phyloP scores from a whole-genome alignment of 2,329 filamentous ascomycete genomes.

The Lasiodiplodia theobromae region DNA sequence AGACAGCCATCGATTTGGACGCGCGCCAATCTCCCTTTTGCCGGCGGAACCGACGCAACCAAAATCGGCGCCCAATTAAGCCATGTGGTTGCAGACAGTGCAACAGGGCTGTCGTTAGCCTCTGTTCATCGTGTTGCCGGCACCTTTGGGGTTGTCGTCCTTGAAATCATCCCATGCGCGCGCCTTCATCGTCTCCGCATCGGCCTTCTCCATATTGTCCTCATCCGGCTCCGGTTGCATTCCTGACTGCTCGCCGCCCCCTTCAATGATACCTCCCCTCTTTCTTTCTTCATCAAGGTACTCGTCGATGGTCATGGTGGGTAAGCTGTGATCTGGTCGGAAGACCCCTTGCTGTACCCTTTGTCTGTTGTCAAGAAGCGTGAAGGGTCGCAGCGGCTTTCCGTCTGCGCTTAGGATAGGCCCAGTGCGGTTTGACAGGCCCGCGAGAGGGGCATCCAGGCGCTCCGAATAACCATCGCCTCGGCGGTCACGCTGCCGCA shows the following conservation, averaged over 20 bases:
- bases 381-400: constrained; percentile 90
- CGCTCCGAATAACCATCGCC: constrained; percentile 72
- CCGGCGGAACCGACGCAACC: background rate
- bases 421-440: constrained; percentile 56
- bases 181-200: constrained; percentile 91
- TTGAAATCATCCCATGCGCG: constrained; percentile 94
- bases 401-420: constrained; percentile 80
- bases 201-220: constrained; percentile 86
- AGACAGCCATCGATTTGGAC: constrained; percentile 11
- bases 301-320: constrained; percentile 98
- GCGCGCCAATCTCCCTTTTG: background rate
- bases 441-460: constrained; percentile 69
- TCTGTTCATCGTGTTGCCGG: constrained; percentile 83
- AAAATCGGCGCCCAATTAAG: background rate
- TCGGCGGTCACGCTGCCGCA: constrained; percentile 53
- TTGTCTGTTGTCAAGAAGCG: constrained; percentile 77
- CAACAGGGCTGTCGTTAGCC: constrained; percentile 50
- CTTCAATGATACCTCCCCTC: constrained; percentile 88
- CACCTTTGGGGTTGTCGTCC: constrained; percentile 85
- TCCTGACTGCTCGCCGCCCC: constrained; percentile 79
- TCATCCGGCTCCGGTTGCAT: constrained; percentile 79
- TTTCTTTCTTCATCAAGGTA: constrained; percentile 90
- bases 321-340: constrained; percentile 86
- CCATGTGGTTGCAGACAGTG: background rate
- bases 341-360: constrained; percentile 84